A percentile compares a stretch with the other conserved stretches of the same genome.
These are phyloP conservation scores for Xylaria multiplex DNA, from an alignment of 2,329 filamentous ascomycete genomes.

Conservation along the genomic window DNA sequence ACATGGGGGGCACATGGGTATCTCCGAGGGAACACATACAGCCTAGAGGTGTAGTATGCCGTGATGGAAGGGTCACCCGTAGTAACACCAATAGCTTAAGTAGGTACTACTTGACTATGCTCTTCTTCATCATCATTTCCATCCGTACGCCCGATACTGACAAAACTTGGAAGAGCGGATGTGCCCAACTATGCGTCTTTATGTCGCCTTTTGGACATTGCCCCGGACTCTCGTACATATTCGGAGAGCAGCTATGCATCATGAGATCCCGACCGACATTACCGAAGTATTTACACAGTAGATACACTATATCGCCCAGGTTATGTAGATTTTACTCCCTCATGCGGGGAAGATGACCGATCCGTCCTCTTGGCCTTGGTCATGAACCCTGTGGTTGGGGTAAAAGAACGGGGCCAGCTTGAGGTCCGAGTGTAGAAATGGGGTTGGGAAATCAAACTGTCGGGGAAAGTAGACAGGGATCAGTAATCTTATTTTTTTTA, in stretches of 20 bases:
- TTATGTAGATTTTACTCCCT: background rate
- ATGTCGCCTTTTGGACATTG: background rate
- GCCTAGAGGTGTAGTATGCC: too few relatives aligned
- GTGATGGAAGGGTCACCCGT: too few relatives aligned
- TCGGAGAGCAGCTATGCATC: too few relatives aligned
- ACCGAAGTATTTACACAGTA: background rate
- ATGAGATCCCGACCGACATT: too few relatives aligned
- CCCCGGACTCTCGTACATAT: background rate
- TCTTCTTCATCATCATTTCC: background rate
- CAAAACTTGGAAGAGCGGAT: background rate
- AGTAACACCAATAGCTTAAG: too few relatives aligned
- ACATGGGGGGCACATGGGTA: too few relatives aligned
- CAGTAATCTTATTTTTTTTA: background rate
- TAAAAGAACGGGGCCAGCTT: background rate
- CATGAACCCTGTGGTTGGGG: constrained; percentile 17
- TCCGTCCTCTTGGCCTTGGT: constrained; percentile 2
- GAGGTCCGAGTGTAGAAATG: background rate
- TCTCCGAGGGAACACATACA: too few relatives aligned
- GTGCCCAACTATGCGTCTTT: background rate
- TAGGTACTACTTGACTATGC: too few relatives aligned
- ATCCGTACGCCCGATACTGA: background rate
- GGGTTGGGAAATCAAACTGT: constrained; percentile 8
- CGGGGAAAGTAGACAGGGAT: constrained; percentile 10
- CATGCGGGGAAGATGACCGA: constrained; percentile 28
- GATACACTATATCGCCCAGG: background rate